Evolutionary conservation across 2,329 filamentous ascomycete species (phyloP), one percentile per base, ranked within the genome.

Genomic region (Penicillium aurantiogriseum): DNA sequence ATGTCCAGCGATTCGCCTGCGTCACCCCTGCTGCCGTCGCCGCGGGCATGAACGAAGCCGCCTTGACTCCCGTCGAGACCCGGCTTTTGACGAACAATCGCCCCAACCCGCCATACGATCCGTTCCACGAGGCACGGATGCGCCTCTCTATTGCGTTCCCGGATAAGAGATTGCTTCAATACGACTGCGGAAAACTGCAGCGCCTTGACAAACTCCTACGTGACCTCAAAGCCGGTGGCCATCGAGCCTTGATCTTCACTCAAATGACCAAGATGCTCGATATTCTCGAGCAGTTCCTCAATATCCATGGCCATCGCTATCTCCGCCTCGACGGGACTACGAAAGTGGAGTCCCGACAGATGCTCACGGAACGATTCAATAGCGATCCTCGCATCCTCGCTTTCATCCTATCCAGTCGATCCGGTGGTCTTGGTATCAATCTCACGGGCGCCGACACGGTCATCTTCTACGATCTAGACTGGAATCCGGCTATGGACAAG

Each of bases 401-500:
- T 62, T 99, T 99, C 78, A 99, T 99, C 67, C 79, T 99, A 5
- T 97, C 93, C 0, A 96, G 92, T 49, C 87, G 94, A 56, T 97
- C 94, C 0, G 94, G 94, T 64, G 94, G 94, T 54, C 81, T 99
- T 0, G 94, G 94, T 56, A 96, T 99, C 79, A 99, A 99, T 68
- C 81, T 99, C 43, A 97, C 93, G 0, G 94, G 94, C 48, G 94
- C 94, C 5, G 94, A 97, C 73, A 96, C 92, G 0, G 94, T 99
- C 68, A 97, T 99, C 64, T 99, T 99, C 75, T 99, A 97, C 76
- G 94, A 99, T 70, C 87, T 97, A 58, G 94, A 99, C 73, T 99
- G 95, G 95, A 99, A 99, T 69, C 94, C 94, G 0, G 94, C 95
- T 51, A 99, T 99, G 94, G 94, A 99, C 79, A 96, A 96, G 75